Percentiles rank a stretch among this genome's conserved stretches.
Conservation (phyloP, 805 yeast genomes). For the Pichia gijzeniarum region DNA sequence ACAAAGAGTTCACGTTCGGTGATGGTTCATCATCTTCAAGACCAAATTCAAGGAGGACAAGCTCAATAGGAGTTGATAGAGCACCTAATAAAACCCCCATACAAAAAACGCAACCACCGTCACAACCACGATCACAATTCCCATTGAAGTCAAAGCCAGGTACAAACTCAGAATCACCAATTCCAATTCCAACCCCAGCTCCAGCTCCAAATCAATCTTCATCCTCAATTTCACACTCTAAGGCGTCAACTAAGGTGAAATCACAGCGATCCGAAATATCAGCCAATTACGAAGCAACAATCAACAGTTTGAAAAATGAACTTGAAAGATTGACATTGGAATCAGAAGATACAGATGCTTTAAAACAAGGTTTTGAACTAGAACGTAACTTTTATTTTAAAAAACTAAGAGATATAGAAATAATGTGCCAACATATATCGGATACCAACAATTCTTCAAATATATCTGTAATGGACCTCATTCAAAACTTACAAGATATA, state of each 20-base stretch:
- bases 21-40: slow-evolving; percentile 1
- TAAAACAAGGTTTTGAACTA: slow-evolving; percentile 61
- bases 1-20: slow-evolving; percentile 8
- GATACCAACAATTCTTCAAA: slow-evolving; percentile 25
- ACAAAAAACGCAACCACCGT: no score
- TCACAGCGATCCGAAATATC: background rate
- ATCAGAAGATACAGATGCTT: slow-evolving; percentile 47
- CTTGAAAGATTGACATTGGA: slow-evolving; percentile 48
- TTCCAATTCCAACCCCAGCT: no score
- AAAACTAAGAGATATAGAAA: slow-evolving; percentile 84
- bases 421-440: slow-evolving; percentile 55
- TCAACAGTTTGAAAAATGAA: slow-evolving; percentile 33
- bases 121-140: no score
- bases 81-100: background rate
- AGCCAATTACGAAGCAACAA: background rate
- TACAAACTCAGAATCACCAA: no score
- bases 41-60: slow-evolving; percentile 7
- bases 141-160: no score
- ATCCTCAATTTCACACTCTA: background rate
- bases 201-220: background rate
- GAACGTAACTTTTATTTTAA: slow-evolving; percentile 90
- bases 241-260: background rate
- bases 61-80: slow-evolving; percentile 1
- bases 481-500: slow-evolving; percentile 65
- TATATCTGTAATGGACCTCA: slow-evolving; percentile 33